phyloP scores from a whole-genome alignment of 2,329 filamentous ascomycete species.

The Purpureocillium takamizusanense region DNA sequence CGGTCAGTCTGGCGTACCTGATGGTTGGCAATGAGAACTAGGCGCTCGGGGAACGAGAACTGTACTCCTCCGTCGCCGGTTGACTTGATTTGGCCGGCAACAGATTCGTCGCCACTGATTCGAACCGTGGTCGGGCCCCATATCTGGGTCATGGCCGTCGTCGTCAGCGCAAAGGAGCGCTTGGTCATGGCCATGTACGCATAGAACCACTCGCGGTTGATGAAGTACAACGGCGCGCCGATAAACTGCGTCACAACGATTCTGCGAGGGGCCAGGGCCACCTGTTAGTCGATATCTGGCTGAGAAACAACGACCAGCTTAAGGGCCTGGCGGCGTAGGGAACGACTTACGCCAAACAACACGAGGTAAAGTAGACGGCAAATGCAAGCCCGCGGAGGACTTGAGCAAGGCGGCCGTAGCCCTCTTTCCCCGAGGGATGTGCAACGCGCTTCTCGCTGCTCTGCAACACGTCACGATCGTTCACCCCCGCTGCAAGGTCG shows the following conservation, averaged over 20 bases:
- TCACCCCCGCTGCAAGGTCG: conserved; percentile 6
- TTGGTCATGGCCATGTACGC: conserved; percentile 84
- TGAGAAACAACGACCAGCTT: not conserved
- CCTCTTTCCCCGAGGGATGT: conserved; percentile 47
- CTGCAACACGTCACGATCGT: not conserved
- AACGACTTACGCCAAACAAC: conserved; percentile 37
- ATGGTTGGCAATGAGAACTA: conserved; percentile 82
- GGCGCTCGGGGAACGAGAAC: conserved; percentile 70
- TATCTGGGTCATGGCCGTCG: conserved; percentile 73
- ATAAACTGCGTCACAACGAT: conserved; percentile 66
- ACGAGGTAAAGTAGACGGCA: conserved; percentile 40
- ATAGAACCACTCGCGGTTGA: conserved; percentile 72
- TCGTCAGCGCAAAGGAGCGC: conserved; percentile 69
- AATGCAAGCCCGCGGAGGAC: conserved; percentile 43
- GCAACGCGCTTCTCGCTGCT: conserved; percentile 1
- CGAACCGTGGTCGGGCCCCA: conserved; percentile 79
- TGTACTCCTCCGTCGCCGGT: conserved; percentile 64
- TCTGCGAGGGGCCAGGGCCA: conserved; percentile 28
- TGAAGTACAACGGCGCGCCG: conserved; percentile 65
- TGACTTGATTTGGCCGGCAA: conserved; percentile 63
- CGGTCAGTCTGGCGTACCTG: conserved; percentile 42
- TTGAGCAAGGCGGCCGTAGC: conserved; percentile 41
- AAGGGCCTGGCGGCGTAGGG: not conserved
- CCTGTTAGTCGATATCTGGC: not conserved
- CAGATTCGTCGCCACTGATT: conserved; percentile 74